Evolutionary conservation across 2,329 filamentous ascomycete species (phyloP).

Genomic region (Fusarium redolens): DNA sequence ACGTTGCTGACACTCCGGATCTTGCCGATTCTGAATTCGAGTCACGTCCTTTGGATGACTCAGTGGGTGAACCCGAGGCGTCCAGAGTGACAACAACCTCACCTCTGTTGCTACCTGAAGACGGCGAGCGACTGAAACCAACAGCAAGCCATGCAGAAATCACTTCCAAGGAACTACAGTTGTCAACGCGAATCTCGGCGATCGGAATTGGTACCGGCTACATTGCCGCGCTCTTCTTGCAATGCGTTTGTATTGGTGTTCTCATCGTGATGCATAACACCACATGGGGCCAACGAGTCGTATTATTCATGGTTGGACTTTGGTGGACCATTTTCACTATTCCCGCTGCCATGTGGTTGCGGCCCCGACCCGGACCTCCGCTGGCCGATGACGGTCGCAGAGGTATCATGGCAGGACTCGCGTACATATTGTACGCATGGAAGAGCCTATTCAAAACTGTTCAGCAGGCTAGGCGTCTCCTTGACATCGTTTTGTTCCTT

Average conservation of each 20-base stretch:
- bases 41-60: conserved; percentile 51
- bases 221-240: conserved; percentile 84
- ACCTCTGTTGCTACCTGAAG: conserved; percentile 59
- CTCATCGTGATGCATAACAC: conserved; percentile 79
- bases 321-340: conserved; percentile 97
- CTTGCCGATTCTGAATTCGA: conserved; percentile 49
- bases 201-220: conserved; percentile 96
- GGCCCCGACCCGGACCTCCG: conserved; percentile 88
- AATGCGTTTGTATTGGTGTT: conserved; percentile 82
- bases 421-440: conserved; percentile 88
- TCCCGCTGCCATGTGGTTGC: conserved; percentile 87
- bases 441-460: conserved; percentile 84
- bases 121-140: conserved; percentile 51
- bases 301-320: conserved; percentile 84
- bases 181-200: conserved; percentile 92
- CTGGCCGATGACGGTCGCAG: conserved; percentile 61
- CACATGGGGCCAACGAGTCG: conserved; percentile 86
- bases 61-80: conserved; percentile 46
- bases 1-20: conserved; percentile 45
- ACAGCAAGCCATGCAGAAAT: conserved; percentile 59
- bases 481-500: conserved; percentile 82
- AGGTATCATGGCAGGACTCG: conserved; percentile 63
- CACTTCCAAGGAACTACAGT: conserved; percentile 75
- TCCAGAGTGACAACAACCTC: conserved; percentile 57
- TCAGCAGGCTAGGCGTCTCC: conserved; percentile 75